Percentiles rank a stretch among this genome's conserved stretches.
These are phyloP conservation scores for Immersiporthe knoxdaviesiana DNA, from an alignment of 2,329 filamentous ascomycete genomes.

Conservation along the genomic window DNA sequence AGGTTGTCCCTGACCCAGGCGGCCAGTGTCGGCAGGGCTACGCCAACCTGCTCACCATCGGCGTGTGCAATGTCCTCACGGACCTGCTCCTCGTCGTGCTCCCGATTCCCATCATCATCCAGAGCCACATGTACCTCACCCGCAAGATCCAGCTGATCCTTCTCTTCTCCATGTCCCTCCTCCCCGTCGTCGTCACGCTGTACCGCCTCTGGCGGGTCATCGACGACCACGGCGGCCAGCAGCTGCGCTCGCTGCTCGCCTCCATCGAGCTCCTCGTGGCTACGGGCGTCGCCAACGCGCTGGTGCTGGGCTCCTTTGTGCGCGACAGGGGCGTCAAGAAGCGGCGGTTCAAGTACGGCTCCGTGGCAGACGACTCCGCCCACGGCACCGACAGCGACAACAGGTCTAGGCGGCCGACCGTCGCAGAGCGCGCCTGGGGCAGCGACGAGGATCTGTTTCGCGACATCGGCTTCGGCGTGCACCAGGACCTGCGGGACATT, in stretches of 20 bases:
- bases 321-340: conserved; percentile 91
- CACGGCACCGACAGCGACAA: conserved; percentile 62
- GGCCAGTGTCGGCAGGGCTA: conserved; percentile 84
- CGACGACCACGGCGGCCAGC: conserved; percentile 70
- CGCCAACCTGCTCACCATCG: conserved; percentile 86
- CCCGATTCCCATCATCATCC: conserved; percentile 84
- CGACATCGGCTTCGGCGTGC: conserved; percentile 72
- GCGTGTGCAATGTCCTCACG: conserved; percentile 83
- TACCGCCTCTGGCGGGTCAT: conserved; percentile 84
- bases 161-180: conserved; percentile 83
- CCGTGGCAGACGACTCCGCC: conserved; percentile 44
- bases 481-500: conserved; percentile 52
- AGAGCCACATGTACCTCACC: conserved; percentile 74
- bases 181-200: conserved; percentile 77
- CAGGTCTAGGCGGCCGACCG: conserved; percentile 50
- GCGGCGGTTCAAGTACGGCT: conserved; percentile 73
- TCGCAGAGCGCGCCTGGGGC: conserved; percentile 70
- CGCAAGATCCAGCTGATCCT: conserved; percentile 79
- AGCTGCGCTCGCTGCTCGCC: conserved; percentile 85
- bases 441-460: conserved; percentile 90
- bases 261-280: conserved; percentile 91
- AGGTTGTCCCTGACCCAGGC: conserved; percentile 83
- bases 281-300: conserved; percentile 81
- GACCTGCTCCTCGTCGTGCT: conserved; percentile 87
- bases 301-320: conserved; percentile 91